Evolutionary conservation across 78 protist species (phyloP).

Genomic region (Dictyostelium purpureum): DNA sequence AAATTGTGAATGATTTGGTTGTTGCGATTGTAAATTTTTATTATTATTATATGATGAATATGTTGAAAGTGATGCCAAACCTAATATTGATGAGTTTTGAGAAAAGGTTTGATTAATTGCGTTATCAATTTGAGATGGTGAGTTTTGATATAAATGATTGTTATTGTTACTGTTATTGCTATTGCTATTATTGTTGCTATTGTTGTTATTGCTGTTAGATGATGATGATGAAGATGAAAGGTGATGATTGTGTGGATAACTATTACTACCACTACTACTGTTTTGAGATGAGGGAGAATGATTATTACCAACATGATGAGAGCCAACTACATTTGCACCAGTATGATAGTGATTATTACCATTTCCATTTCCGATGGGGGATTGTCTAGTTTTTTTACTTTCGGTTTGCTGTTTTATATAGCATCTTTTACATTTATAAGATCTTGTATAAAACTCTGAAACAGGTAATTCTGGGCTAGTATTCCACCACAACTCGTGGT

Average conservation of each 20-base stretch:
- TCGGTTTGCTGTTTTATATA: constrained; percentile 73
- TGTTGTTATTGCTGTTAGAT: not conserved
- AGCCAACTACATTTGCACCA: no score
- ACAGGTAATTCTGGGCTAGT: constrained; percentile 55
- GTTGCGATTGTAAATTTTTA: not conserved
- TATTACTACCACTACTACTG: not conserved
- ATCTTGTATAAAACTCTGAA: constrained; percentile 59
- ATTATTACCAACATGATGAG: not conserved
- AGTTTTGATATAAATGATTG: not conserved
- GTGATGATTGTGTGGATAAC: not conserved
- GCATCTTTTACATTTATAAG: constrained; percentile 69
- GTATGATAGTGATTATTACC: not conserved
- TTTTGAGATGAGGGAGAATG: not conserved
- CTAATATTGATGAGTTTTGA: not conserved
- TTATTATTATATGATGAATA: not conserved
- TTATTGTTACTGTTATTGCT: not conserved
- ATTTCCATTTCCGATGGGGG: not conserved
- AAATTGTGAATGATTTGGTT: not conserved
- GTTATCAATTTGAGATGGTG: not conserved
- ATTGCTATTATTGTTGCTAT: not conserved
- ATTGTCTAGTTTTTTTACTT: constrained; percentile 7
- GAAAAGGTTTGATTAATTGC: not conserved
- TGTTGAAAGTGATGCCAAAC: constrained; percentile 5
- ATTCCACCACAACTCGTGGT: constrained; percentile 72
- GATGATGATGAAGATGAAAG: no score